Evolutionary conservation across 1,139 yeast species (phyloP).

Genomic region (Debaryomyces sp.): DNA sequence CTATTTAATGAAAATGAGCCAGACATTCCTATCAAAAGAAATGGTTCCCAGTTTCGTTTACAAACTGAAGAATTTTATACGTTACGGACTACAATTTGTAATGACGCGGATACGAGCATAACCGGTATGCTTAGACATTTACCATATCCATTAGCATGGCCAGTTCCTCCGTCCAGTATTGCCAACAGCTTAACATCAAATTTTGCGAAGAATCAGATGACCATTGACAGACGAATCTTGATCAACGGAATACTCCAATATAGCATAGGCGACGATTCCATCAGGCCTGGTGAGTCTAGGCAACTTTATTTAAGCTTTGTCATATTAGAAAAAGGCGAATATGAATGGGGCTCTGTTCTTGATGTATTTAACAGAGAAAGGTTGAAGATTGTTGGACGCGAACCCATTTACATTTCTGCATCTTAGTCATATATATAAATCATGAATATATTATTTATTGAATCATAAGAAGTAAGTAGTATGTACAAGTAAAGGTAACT

Average conservation of each 20-base stretch:
- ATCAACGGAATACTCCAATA: constrained; percentile 69
- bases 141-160: constrained; percentile 46
- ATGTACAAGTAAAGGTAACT: constrained; percentile 8
- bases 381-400: constrained; percentile 29
- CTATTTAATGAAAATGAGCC: constrained; percentile 22
- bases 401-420: constrained; percentile 38
- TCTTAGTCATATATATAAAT: constrained; percentile 13
- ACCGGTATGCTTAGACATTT: constrained; percentile 68
- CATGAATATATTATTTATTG: constrained; percentile 2
- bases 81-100: constrained; percentile 48
- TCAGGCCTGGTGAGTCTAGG: constrained; percentile 46
- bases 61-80: constrained; percentile 52
- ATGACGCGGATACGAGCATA: constrained; percentile 41
- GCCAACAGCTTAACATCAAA: constrained; percentile 13
- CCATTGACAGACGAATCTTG: constrained; percentile 55
- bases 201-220: constrained; percentile 20
- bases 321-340: constrained; percentile 69
- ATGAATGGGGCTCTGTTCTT: constrained; percentile 76
- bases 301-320: constrained; percentile 56
- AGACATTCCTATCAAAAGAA: constrained; percentile 10
- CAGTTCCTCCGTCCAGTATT: constrained; percentile 15
- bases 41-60: constrained; percentile 29
- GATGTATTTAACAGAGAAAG: constrained; percentile 43
- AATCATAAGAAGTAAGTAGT: constrained; percentile 4
- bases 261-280: constrained; percentile 38